These are phyloP conservation scores for Plasmodium inui DNA, from an alignment of 169 alveolate genomes.

Conservation along the genomic window DNA sequence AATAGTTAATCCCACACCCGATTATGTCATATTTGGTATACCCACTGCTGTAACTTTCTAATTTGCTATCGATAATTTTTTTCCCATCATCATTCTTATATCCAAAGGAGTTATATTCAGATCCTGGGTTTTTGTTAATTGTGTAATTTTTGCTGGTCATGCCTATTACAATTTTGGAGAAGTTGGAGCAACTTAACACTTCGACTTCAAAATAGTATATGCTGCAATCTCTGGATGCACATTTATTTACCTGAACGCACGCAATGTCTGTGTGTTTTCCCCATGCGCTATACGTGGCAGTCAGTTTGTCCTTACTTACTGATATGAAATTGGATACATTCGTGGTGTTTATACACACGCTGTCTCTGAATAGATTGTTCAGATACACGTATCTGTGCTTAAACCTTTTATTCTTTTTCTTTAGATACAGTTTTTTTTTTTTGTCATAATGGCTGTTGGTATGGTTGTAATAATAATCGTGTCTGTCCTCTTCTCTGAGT, in stretches of 20 bases:
- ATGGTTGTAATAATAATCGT: not conserved
- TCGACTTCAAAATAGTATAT: conserved; percentile 86
- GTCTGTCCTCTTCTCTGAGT: conserved; percentile 6
- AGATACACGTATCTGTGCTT: conserved; percentile 52
- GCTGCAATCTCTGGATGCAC: conserved; percentile 84
- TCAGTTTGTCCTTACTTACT: conserved; percentile 59
- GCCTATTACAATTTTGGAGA: conserved; percentile 85
- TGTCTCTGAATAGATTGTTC: conserved; percentile 38
- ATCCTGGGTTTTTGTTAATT: conserved; percentile 85
- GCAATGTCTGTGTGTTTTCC: conserved; percentile 75
- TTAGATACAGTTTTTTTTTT: conserved; percentile 38
- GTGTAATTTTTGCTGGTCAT: conserved; percentile 79
- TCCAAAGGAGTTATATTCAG: conserved; percentile 84
- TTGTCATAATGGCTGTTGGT: conserved; percentile 14
- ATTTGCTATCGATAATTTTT: conserved; percentile 74
- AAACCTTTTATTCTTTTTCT: conserved; percentile 38
- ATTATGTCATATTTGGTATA: conserved; percentile 85
- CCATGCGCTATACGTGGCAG: conserved; percentile 71
- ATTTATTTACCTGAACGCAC: conserved; percentile 84
- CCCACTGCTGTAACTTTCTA: conserved; percentile 81
- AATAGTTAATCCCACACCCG: conserved; percentile 87
- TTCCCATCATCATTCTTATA: conserved; percentile 86
- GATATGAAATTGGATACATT: conserved; percentile 64
- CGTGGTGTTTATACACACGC: conserved; percentile 39
- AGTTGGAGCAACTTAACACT: conserved; percentile 76